Conservation (phyloP, 1,139 yeast species). For the Sugiyamaella grinbergsii region DNA sequence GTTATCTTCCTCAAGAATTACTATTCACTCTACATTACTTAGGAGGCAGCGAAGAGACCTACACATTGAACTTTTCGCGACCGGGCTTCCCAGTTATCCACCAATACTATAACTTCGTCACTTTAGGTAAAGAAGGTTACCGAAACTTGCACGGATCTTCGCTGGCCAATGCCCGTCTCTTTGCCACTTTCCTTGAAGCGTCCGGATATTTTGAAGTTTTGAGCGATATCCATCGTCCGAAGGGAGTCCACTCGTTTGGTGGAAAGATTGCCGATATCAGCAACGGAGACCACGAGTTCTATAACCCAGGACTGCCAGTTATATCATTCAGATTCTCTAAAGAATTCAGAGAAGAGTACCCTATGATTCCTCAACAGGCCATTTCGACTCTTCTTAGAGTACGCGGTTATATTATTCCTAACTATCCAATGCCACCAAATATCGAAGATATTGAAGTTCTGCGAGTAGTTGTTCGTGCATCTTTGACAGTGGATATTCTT, state of each 20-base stretch:
- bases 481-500: conserved; percentile 68
- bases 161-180: conserved; percentile 66
- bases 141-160: conserved; percentile 62
- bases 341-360: conserved; percentile 58
- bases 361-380: conserved; percentile 84
- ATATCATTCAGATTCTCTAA: conserved; percentile 79
- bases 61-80: conserved; percentile 83
- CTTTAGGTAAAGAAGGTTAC: conserved; percentile 72
- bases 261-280: conserved; percentile 31
- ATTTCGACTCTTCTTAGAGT: conserved; percentile 72
- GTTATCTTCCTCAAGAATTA: conserved; percentile 66
- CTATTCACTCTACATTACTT: conserved; percentile 79
- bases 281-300: conserved; percentile 44
- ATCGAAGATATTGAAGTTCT: conserved; percentile 62
- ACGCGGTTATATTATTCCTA: conserved; percentile 87
- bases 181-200: conserved; percentile 65
- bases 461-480: conserved; percentile 80
- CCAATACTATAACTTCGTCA: conserved; percentile 79
- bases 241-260: conserved; percentile 21
- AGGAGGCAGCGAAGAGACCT: conserved; percentile 88
- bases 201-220: conserved; percentile 71
- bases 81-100: conserved; percentile 90
- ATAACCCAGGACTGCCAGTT: conserved; percentile 81
- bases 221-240: conserved; percentile 70
- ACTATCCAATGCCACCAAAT: conserved; percentile 76